Percentiles rank a stretch among this genome's conserved stretches.
Conservation (phyloP, 805 yeast genomes). For the Tetrapisispora arboricola region DNA sequence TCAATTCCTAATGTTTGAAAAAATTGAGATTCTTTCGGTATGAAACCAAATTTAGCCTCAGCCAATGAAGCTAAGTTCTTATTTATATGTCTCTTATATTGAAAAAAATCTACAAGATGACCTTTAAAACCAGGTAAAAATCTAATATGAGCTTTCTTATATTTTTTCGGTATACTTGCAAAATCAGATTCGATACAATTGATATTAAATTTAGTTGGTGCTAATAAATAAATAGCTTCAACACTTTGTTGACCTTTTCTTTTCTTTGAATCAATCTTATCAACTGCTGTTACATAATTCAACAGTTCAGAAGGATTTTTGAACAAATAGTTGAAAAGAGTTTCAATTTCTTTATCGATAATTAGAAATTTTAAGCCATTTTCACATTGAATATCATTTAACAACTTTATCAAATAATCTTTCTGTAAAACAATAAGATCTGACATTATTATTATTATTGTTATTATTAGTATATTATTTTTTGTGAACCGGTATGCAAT, state of each 20-base stretch:
- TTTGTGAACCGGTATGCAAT: too few relatives aligned
- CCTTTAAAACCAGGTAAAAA: slow-evolving; percentile 51
- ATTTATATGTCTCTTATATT: slow-evolving; percentile 23
- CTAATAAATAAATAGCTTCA: slow-evolving; percentile 73
- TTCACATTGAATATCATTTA: slow-evolving; percentile 30
- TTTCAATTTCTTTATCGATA: slow-evolving; percentile 46
- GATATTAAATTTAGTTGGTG: slow-evolving; percentile 55
- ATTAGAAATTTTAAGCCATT: slow-evolving; percentile 42
- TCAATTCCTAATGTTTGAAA: slow-evolving; percentile 54
- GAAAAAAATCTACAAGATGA: slow-evolving; percentile 23
- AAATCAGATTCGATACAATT: slow-evolving; percentile 75
- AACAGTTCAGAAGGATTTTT: slow-evolving; percentile 34
- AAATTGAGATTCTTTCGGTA: slow-evolving; percentile 60
- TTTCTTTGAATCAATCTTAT: slow-evolving; percentile 43
- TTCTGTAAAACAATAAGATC: slow-evolving; percentile 2
- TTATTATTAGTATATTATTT: too few relatives aligned
- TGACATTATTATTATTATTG: too few relatives aligned
- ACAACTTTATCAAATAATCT: neutral
- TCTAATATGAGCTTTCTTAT: slow-evolving; percentile 61
- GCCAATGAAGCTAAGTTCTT: slow-evolving; percentile 26
- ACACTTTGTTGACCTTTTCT: slow-evolving; percentile 54
- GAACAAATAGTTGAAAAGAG: slow-evolving; percentile 38
- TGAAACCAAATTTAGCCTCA: slow-evolving; percentile 39
- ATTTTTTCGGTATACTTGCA: slow-evolving; percentile 53
- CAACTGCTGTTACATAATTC: slow-evolving; percentile 52